These are phyloP conservation scores for Cryptosporidium bovis DNA, from an alignment of 169 alveolate genomes.

Conservation along the genomic window DNA sequence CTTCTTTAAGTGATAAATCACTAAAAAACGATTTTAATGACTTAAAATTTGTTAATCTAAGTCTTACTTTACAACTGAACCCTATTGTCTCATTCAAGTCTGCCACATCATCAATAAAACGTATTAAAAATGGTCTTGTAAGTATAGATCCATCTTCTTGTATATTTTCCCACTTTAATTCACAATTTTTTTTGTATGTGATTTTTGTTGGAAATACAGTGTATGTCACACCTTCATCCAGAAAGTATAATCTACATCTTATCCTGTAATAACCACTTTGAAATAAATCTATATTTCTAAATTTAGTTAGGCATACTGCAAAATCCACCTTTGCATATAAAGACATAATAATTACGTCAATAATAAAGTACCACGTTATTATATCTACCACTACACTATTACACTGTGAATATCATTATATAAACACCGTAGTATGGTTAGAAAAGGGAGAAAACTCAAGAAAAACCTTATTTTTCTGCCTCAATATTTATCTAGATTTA, in stretches of 20 bases:
- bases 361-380: background rate
- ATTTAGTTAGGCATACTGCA: conserved; percentile 52
- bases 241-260: conserved; percentile 49
- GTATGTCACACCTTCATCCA: conserved; percentile 40
- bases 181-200: conserved; percentile 15
- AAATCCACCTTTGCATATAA: conserved; percentile 46
- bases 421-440: background rate
- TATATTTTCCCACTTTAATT: conserved; percentile 36
- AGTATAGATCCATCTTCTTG: conserved; percentile 40
- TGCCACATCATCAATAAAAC: conserved; percentile 47
- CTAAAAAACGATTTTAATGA: conserved; percentile 28
- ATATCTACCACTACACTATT: background rate
- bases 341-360: conserved; percentile 3
- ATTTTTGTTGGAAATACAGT: conserved; percentile 47
- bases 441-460: background rate
- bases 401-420: background rate
- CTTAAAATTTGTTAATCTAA: background rate
- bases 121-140: conserved; percentile 47
- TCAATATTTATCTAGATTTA: conserved; percentile 5
- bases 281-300: conserved; percentile 58
- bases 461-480: background rate
- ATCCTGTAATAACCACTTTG: conserved; percentile 72
- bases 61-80: conserved; percentile 25
- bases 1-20: background rate
- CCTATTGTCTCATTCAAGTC: conserved; percentile 56